A percentile compares a stretch with the other conserved stretches of the same genome.
phyloP scores from a whole-genome alignment of 1,284 basidiomycete genomes.

The Trichosporon inkin region DNA sequence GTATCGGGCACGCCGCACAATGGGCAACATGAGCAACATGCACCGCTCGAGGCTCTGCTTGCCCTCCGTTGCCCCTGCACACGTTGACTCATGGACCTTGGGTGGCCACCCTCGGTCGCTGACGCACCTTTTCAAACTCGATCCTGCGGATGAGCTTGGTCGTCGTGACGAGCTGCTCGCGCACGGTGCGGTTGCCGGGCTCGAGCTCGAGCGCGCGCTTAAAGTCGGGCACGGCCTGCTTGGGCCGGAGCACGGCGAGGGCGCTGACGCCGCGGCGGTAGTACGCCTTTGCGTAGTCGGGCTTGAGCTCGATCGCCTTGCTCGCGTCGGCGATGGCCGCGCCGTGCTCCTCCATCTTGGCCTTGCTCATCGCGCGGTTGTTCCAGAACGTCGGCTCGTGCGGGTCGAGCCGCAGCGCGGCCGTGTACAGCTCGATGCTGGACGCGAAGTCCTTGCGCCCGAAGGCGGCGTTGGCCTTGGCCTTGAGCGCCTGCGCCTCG shows the following conservation, averaged over 20 bases:
- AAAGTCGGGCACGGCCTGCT: slow-evolving; percentile 78
- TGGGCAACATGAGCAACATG: too few species aligned
- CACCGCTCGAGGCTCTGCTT: too few species aligned
- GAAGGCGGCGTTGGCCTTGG: slow-evolving; percentile 81
- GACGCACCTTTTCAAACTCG: slow-evolving; percentile 76
- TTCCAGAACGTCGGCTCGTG: slow-evolving; percentile 50
- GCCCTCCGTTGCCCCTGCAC: neutral
- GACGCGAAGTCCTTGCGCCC: slow-evolving; percentile 58
- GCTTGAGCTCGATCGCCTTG: slow-evolving; percentile 82
- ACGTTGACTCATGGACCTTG: neutral
- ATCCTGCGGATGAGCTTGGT: slow-evolving; percentile 73
- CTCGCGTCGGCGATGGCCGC: slow-evolving; percentile 51
- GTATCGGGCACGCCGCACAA: too few species aligned
- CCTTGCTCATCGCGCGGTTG: slow-evolving; percentile 52
- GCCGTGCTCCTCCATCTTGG: slow-evolving; percentile 54
- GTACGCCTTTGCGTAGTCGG: slow-evolving; percentile 73
- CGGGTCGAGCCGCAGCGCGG: slow-evolving; percentile 75
- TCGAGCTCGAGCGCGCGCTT: slow-evolving; percentile 82
- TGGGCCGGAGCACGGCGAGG: slow-evolving; percentile 81
- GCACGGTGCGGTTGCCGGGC: slow-evolving; percentile 76
- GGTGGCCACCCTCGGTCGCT: neutral
- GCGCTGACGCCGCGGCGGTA: slow-evolving; percentile 83
- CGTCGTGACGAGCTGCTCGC: slow-evolving; percentile 76
- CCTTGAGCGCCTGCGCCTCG: slow-evolving; percentile 68
- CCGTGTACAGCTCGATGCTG: slow-evolving; percentile 68